phyloP scores from a whole-genome alignment of 257 asterid genomes.

The Verbascum thapsus region DNA sequence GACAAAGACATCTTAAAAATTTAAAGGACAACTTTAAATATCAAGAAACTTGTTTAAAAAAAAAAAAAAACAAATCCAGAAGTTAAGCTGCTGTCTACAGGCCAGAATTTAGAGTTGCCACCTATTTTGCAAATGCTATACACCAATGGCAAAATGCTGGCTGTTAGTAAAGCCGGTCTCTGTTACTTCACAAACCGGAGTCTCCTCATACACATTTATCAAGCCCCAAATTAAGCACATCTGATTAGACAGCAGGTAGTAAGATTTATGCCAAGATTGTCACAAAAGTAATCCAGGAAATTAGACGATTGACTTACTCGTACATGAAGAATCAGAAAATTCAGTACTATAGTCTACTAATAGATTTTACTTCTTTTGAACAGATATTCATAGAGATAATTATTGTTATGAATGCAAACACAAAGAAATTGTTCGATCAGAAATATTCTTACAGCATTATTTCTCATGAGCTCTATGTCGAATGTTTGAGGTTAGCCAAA shows the following conservation, averaged over 20 bases:
- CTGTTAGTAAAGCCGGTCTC: slow-evolving; percentile 27
- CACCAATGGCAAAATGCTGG: slow-evolving; percentile 23
- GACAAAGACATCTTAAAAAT: slow-evolving; percentile 11
- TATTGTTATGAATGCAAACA: slow-evolving; percentile 15
- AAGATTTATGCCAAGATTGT: no score
- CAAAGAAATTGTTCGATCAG: neutral
- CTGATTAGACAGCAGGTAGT: slow-evolving; percentile 28
- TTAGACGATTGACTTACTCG: no score
- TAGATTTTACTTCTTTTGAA: no score
- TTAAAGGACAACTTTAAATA: neutral
- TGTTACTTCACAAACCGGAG: slow-evolving; percentile 26
- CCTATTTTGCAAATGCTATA: slow-evolving; percentile 21
- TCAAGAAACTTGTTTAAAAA: neutral
- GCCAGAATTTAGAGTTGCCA: slow-evolving; percentile 27
- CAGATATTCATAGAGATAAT: neutral
- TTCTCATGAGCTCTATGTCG: slow-evolving; percentile 23
- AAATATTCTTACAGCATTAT: slow-evolving; percentile 33
- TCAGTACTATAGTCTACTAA: neutral
- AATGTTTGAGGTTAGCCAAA: slow-evolving; percentile 48
- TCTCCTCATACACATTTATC: slow-evolving; percentile 1
- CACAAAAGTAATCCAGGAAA: no score
- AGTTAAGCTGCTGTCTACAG: slow-evolving; percentile 23
- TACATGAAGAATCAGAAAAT: neutral
- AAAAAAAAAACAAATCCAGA: slow-evolving; percentile 7
- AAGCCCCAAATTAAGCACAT: slow-evolving; percentile 30